These are phyloP conservation scores for Gliomastix tumulicola DNA, from an alignment of 2,329 filamentous ascomycete species.

Conservation along the genomic window DNA sequence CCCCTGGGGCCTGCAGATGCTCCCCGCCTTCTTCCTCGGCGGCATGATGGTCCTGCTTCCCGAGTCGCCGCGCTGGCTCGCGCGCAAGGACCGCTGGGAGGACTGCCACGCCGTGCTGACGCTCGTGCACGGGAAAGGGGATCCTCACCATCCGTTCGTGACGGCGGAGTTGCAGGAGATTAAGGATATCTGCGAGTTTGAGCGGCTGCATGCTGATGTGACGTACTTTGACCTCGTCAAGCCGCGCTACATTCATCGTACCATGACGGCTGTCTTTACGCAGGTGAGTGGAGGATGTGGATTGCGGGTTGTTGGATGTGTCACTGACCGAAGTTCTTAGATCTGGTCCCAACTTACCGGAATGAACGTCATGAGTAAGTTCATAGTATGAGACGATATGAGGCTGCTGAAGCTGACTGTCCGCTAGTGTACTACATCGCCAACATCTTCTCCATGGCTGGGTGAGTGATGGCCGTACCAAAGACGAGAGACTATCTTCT, in stretches of 20 bases:
- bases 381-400: no score
- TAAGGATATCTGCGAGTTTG: conserved; percentile 65
- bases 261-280: conserved; percentile 40
- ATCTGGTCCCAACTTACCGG: conserved; percentile 51
- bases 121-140: conserved; percentile 59
- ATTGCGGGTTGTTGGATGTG: no score
- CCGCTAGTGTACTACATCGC: conserved; percentile 57
- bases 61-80: conserved; percentile 59
- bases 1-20: conserved; percentile 59
- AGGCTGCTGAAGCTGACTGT: no score
- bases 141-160: conserved; percentile 59
- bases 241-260: conserved; percentile 55
- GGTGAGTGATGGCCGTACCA: no score
- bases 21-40: conserved; percentile 54
- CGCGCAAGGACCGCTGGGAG: conserved; percentile 53
- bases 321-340: no score
- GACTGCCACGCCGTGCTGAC: conserved; percentile 44
- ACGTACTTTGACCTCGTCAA: conserved; percentile 66
- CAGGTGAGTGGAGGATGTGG: no score
- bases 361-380: conserved; percentile 51
- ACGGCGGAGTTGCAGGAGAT: conserved; percentile 65
- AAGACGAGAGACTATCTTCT: no score
- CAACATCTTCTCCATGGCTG: conserved; percentile 30
- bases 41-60: conserved; percentile 52
- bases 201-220: conserved; percentile 61